Base-by-base conservation (phyloP, 768 basidiomycete genomes). In the Kwoniella sp. region DNA sequence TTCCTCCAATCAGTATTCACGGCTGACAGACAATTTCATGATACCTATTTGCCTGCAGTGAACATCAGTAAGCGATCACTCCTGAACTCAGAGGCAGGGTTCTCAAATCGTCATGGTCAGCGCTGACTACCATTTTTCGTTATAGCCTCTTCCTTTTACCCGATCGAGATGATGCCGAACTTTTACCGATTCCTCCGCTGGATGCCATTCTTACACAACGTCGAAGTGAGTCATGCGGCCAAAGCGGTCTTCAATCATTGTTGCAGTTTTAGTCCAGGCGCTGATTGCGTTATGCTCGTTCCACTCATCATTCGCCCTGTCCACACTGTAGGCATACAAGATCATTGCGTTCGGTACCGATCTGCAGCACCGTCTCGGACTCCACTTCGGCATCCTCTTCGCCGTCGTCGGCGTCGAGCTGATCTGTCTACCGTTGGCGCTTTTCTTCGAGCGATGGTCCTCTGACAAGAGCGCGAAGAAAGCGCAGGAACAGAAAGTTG, bases 101-200 rank as follows among this genome's bases (percentile, higher is more conserved):
- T 25, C 22, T 20, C 25, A n/a, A n/a, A n/a, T n/a, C n/a, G n/a
- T n/a, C n/a, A n/a, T n/a, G n/a, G n/a, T 47, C 20, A 30, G 25
- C 58, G 31, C 22, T 37, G 20, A 48, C 48, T 41, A 13, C 29
- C 4, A 22, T 12, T 5, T 5, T 41, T 29, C 4, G 29, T 12
- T 5, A 12, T 41, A 77, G 76, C 79, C 25, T 73, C 75, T 15
- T 75, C 73, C 4, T 81, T 81, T 73, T 77, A 69, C 67, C 81
- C 81, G 0, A 61, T 80, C 12, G 73, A 74, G 20, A 25, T 77
- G 30, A 72, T 78, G 65, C 71, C 73, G 20, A 34, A 55, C 5
- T 79, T 79, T 55, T 81, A 80, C 70, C 55, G 56, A 3, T 79
- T 76, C 55, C 50, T 79, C 51, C 72, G 63, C 55, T 74, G 72